phyloP scores from a whole-genome alignment of 352 stramenopile species.

The Phytophthora boehmeriae region DNA sequence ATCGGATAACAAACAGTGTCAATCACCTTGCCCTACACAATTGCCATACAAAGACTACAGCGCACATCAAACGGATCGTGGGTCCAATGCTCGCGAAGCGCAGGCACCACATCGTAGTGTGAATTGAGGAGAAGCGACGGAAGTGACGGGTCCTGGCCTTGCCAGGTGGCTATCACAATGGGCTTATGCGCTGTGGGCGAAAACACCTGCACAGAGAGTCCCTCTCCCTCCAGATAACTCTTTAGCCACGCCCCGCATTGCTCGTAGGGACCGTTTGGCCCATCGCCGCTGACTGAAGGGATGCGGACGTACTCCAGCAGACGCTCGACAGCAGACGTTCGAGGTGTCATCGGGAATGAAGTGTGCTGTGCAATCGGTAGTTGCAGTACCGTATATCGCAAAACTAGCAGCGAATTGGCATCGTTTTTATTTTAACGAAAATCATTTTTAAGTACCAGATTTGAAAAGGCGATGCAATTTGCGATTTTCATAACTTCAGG shows the following conservation, averaged over 20 bases:
- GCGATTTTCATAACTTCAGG: too few species aligned
- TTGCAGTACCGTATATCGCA: background rate
- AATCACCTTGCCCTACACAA: background rate
- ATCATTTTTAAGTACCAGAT: too few species aligned
- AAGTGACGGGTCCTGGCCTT: conserved; percentile 81
- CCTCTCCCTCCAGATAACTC: conserved; percentile 54
- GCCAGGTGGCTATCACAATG: conserved; percentile 91
- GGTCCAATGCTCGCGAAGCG: conserved; percentile 87
- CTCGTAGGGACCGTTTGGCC: conserved; percentile 62
- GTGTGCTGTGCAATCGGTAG: conserved; percentile 10
- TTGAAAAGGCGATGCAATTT: too few species aligned
- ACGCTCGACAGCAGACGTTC: conserved; percentile 34
- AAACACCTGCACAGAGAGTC: conserved; percentile 56
- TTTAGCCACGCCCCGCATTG: conserved; percentile 72
- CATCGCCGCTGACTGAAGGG: conserved; percentile 77
- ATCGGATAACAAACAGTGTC: conserved; percentile 2
- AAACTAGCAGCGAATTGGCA: too few species aligned
- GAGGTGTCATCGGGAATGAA: conserved; percentile 12
- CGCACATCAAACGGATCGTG: conserved; percentile 90
- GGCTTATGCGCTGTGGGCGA: conserved; percentile 73
- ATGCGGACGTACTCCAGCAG: conserved; percentile 84
- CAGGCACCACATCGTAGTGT: conserved; percentile 97
- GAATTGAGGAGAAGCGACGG: conserved; percentile 94
- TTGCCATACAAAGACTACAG: background rate
- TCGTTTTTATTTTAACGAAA: too few species aligned